phyloP scores from a whole-genome alignment of 1,284 basidiomycete genomes.

The Trametes versicolor region DNA sequence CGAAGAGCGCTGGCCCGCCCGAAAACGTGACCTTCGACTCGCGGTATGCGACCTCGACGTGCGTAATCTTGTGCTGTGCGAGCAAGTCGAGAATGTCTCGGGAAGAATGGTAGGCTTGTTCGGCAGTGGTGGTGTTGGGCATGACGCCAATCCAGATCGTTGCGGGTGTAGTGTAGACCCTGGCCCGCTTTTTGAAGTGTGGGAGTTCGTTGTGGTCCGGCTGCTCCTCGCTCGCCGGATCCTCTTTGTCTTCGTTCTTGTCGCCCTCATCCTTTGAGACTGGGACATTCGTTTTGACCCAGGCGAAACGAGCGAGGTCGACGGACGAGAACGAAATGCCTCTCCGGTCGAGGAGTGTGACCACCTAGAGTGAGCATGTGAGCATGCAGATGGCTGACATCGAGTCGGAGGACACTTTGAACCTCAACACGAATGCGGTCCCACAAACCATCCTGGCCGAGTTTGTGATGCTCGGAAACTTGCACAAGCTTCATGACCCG shows the following conservation, averaged over 20 bases:
- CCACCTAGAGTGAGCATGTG: conserved; percentile 34
- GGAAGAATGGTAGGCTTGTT: conserved; percentile 43
- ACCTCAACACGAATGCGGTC: background rate
- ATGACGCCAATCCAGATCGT: conserved; percentile 54
- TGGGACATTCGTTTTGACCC: conserved; percentile 34
- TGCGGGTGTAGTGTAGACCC: conserved; percentile 33
- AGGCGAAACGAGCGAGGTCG: conserved; percentile 49
- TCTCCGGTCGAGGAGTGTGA: conserved; percentile 36
- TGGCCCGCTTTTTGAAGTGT: conserved; percentile 28
- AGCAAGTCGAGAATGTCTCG: conserved; percentile 43
- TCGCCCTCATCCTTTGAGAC: conserved; percentile 27
- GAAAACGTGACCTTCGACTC: conserved; percentile 36
- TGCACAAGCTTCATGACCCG: background rate
- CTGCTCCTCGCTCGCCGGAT: conserved; percentile 31
- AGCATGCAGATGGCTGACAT: background rate
- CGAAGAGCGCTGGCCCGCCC: conserved; percentile 4
- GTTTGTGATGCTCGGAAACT: background rate
- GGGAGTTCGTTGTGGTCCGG: conserved; percentile 31
- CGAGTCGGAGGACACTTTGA: background rate
- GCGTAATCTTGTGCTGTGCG: conserved; percentile 35
- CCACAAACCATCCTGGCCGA: background rate
- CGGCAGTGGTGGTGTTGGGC: conserved; percentile 46
- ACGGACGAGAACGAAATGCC: conserved; percentile 40
- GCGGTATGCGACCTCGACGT: conserved; percentile 44
- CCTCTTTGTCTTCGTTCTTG: conserved; percentile 35